These are phyloP conservation scores for Trichothecium roseum DNA, from an alignment of 2,329 filamentous ascomycete species.

Conservation along the genomic window DNA sequence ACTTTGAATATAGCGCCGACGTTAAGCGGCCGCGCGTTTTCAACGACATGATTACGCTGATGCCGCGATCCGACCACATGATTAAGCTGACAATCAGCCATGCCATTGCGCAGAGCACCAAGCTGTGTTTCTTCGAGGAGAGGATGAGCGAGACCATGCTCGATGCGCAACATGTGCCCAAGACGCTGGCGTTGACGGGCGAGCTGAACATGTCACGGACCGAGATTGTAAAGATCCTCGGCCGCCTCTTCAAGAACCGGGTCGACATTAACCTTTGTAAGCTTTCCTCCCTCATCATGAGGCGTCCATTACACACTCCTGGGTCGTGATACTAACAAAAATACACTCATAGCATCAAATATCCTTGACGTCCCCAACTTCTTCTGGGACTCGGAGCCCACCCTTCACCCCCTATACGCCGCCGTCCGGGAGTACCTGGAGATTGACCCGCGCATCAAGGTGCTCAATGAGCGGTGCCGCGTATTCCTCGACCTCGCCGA, in stretches of 20 bases:
- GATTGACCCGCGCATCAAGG: constrained; percentile 90
- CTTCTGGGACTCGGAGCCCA: constrained; percentile 97
- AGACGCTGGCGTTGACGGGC: constrained; percentile 78
- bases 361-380: constrained; percentile 94
- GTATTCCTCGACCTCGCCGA: constrained; percentile 95
- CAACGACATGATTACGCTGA: constrained; percentile 97
- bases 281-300: constrained; percentile 20
- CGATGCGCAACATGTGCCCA: constrained; percentile 85
- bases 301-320: too few relatives aligned
- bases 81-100: constrained; percentile 97
- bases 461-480: constrained; percentile 91
- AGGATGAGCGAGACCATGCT: constrained; percentile 91
- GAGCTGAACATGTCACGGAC: constrained; percentile 82
- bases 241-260: constrained; percentile 80
- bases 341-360: constrained; percentile 59
- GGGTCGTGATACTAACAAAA: constrained; percentile 5
- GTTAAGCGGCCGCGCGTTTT: constrained; percentile 85
- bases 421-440: constrained; percentile 96
- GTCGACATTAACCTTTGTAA: constrained; percentile 97
- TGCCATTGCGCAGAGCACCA: constrained; percentile 94
- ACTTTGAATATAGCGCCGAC: constrained; percentile 88
- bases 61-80: constrained; percentile 90
- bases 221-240: constrained; percentile 87
- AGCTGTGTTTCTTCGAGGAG: constrained; percentile 92
- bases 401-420: constrained; percentile 84